Evolutionary conservation across 1,284 basidiomycete species (phyloP).

Genomic region (Cryptococcus sp.): DNA sequence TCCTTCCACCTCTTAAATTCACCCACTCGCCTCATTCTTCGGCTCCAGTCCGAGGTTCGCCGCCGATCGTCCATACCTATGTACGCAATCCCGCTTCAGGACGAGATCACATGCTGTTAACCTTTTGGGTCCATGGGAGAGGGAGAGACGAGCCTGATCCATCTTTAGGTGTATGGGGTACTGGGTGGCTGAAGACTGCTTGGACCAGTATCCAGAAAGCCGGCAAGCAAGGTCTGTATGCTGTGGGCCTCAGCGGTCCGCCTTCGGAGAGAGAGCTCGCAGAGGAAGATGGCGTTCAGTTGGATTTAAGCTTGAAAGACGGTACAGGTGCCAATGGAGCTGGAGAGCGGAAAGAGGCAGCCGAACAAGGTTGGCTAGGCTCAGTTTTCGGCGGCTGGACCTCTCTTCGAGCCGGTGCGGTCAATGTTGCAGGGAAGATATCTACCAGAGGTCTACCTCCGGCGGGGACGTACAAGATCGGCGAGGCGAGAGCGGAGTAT

Average conservation of each 20-base stretch:
- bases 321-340: too few relatives aligned
- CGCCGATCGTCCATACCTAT: conserved; percentile 41
- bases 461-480: conserved; percentile 51
- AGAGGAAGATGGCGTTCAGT: not conserved
- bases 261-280: conserved; percentile 1
- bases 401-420: not conserved
- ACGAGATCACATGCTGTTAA: conserved; percentile 50
- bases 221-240: not conserved
- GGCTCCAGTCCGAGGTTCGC: conserved; percentile 44
- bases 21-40: conserved; percentile 50
- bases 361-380: conserved; percentile 3
- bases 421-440: conserved; percentile 3
- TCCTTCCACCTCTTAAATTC: conserved; percentile 51
- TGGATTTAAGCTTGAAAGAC: too few relatives aligned
- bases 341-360: not conserved
- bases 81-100: conserved; percentile 44
- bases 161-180: conserved; percentile 17
- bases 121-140: conserved; percentile 52
- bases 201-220: conserved; percentile 8
- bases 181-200: conserved; percentile 9
- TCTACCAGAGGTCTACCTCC: conserved; percentile 33
- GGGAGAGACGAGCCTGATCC: conserved; percentile 45
- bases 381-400: conserved; percentile 16
- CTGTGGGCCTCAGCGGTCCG: not conserved
- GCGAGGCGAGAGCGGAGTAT: conserved; percentile 51